Evolutionary conservation across 768 basidiomycete species (phyloP), one percentile per base, ranked within the genome.

Genomic region (Leccinum pellstonianum): DNA sequence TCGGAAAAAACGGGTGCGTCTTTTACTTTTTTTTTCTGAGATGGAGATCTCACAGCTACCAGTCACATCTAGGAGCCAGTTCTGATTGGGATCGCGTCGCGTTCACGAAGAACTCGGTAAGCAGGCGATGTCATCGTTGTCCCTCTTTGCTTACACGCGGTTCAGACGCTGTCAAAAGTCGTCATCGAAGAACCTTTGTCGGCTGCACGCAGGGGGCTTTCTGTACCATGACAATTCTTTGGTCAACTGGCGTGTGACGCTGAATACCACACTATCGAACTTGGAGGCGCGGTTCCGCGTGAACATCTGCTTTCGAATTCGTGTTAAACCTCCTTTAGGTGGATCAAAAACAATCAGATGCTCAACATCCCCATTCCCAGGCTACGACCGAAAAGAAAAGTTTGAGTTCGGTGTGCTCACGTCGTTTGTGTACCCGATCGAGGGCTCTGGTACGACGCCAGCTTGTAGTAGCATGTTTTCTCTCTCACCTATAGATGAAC

Each of bases 221-320:
- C 71, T 99, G 52, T 98, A 98, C 75, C 91, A 96, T 31, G 95
- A 95, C 3, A 98, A 98, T 69, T 86, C 95, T 23, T 83, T 99
- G 43, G 96, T 98, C 61, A 97, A 98, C 69, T 98, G 97, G 96
- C 98, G 97, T 78, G 91, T 94, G 29, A 31, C 9, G 29, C 10
- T 31, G 29, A 31, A 31, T 31, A 31, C 29, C 29, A 31, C 29
- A 31, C 29, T 31, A 9, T 31, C 29, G 3, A 31, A 97, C 74
- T 81, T 99, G 54, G 97, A 98, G 84, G 92, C 90, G 47, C 55
- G 76, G 25, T 31, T 55, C 25, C 11, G 8, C 31, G 17, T 27
- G 17, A 4, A 52, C 15, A 2, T 2, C 3, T 21, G 0, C 46
- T 61, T 23, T 25, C 11, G 33, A 5, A 37, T 29, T 17, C 49